These are phyloP conservation scores for Aegilops bicornis DNA, from an alignment of 176 grass and related monocot genomes.

Conservation along the genomic window DNA sequence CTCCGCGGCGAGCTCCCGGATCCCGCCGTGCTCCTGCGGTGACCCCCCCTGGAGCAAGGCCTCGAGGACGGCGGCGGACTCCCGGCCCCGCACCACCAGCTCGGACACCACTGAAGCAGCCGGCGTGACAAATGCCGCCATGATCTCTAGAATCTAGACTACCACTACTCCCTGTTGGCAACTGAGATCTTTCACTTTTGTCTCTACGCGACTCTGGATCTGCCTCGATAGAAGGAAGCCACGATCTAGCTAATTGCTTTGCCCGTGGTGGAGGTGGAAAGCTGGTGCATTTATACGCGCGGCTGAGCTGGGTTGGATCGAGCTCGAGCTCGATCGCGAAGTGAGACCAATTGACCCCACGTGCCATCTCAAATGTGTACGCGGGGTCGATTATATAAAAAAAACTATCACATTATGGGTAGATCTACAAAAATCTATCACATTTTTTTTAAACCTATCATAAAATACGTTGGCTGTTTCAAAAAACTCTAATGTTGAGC, in stretches of 20 bases:
- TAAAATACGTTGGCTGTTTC: too few species aligned
- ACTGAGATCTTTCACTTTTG: neutral
- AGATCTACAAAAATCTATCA: too few species aligned
- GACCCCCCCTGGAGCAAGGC: neutral
- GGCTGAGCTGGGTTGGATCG: neutral
- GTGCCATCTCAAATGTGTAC: neutral
- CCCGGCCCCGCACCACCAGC: constrained; percentile 15
- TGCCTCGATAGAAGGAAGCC: neutral
- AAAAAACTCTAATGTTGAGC: too few species aligned
- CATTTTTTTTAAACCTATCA: too few species aligned
- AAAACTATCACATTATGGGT: too few species aligned
- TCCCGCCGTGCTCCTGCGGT: too few species aligned
- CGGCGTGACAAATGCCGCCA: constrained; percentile 3
- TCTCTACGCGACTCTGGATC: too few species aligned
- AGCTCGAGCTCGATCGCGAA: neutral
- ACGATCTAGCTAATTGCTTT: neutral
- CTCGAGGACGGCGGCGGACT: constrained; percentile 26
- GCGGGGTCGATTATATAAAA: too few species aligned
- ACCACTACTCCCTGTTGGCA: neutral
- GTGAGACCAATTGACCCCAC: neutral
- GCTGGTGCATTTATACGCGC: neutral
- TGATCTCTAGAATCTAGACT: neutral
- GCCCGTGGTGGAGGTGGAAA: neutral
- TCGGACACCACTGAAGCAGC: constrained; percentile 14
- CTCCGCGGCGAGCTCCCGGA: constrained; percentile 9